A percentile compares a stretch with the other conserved stretches of the same genome.
Conservation (phyloP, 1,284 basidiomycete species). For the Mycena citricolor region DNA sequence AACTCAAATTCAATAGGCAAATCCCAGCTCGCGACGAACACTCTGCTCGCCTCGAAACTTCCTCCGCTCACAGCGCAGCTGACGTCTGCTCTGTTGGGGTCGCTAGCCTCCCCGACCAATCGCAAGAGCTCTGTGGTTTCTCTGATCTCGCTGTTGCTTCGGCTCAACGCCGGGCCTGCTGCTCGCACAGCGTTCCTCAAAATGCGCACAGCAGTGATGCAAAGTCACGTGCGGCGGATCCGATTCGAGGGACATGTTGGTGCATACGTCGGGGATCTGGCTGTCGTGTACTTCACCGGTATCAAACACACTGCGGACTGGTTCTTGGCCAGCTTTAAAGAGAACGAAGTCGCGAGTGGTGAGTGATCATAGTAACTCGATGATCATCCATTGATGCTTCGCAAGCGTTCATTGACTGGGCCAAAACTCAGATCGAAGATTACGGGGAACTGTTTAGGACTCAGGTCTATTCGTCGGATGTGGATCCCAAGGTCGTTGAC, state of each 20-base stretch:
- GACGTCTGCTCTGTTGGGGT: constrained; percentile 69
- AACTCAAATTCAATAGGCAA: constrained; percentile 7
- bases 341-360: constrained; percentile 92
- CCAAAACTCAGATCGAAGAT: constrained; percentile 80
- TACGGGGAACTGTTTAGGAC: constrained; percentile 87
- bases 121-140: constrained; percentile 76
- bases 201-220: constrained; percentile 77
- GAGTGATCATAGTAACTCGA: constrained; percentile 32
- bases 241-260: constrained; percentile 90
- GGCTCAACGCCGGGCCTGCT: constrained; percentile 75
- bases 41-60: constrained; percentile 59
- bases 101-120: constrained; percentile 74
- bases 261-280: constrained; percentile 78
- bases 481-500: constrained; percentile 65
- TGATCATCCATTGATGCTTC: constrained; percentile 11
- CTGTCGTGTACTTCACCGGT: constrained; percentile 83
- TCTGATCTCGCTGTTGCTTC: constrained; percentile 72
- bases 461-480: constrained; percentile 87
- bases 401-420: constrained; percentile 92
- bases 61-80: constrained; percentile 70
- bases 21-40: constrained; percentile 56
- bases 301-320: constrained; percentile 97
- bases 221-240: constrained; percentile 79
- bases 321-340: constrained; percentile 95
- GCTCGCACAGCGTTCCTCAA: constrained; percentile 84